Conservation (phyloP, 306 rosid species). For the Sindora glabra region DNA sequence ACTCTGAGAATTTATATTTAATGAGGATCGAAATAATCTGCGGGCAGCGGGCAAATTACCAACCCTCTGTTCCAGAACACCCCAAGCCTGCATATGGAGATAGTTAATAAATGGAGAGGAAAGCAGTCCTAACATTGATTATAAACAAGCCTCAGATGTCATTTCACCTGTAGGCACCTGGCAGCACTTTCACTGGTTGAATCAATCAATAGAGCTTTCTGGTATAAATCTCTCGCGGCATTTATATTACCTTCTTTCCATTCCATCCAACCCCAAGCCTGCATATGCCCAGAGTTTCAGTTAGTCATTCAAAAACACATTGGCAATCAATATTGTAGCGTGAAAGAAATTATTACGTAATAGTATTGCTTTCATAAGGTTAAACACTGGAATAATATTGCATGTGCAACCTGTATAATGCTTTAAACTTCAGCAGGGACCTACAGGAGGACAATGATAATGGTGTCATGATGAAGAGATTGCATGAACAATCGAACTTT, state of each 20-base stretch:
- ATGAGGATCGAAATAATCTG: constrained; percentile 76
- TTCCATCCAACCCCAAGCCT: constrained; percentile 99
- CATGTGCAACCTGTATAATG: not conserved
- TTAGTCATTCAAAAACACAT: constrained; percentile 3
- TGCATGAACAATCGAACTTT: not conserved
- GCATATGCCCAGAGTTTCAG: constrained; percentile 19
- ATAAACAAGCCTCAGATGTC: not conserved
- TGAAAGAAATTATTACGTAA: not conserved
- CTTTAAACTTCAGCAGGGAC: not conserved
- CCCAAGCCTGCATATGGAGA: constrained; percentile 74
- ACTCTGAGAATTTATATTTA: constrained; percentile 85
- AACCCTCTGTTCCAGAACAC: constrained; percentile 83
- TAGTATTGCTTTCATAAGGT: not conserved
- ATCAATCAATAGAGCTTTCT: constrained; percentile 54
- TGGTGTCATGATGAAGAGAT: not conserved
- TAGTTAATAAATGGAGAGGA: not conserved
- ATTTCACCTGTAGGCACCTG: constrained; percentile 90
- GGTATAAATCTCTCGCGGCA: constrained; percentile 75
- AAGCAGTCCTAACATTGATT: constrained; percentile 6
- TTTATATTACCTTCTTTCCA: constrained; percentile 91
- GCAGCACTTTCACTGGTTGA: constrained; percentile 77
- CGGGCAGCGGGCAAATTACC: constrained; percentile 75
- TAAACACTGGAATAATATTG: not conserved
- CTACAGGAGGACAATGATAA: not conserved
- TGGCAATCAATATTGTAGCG: not conserved